Evolutionary conservation across 345 rosid genomes (phyloP), one percentile per base, ranked within the genome.

Genomic region (Acer saccharum): DNA sequence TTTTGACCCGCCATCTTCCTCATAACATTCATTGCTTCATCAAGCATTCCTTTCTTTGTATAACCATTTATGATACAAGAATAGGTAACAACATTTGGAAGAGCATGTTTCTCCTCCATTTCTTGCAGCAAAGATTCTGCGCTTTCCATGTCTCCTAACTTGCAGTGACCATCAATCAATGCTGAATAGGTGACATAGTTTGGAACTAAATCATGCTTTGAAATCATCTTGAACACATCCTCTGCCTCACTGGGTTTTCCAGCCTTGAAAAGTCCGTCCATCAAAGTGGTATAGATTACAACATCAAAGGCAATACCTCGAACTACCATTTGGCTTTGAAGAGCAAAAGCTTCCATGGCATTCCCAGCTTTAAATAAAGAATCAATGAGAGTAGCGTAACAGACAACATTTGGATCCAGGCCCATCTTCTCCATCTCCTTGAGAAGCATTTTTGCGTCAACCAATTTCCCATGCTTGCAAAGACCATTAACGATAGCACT

Each of bases 231-330:
- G 77, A 88, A 92, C 73, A 85, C 85, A 72, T 81, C 77, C 84
- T 86, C 87, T 20, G 93, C 99, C 76, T 93, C 97, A 20, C 61
- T 54, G 58, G 77, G 69, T 77, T 81, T 88, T 32, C 94, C 92
- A 65, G 89, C 75, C 89, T 93, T 93, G 79, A 89, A 93, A 76
- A 92, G 88, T 44, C 98, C 93, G 82, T 92, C 92, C 78, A 95
- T 83, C 85, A 95, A 74, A 76, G 86, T 78, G 50, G 98, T 93
- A 87, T 87, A 93, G 71, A 89, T 80, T 82, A 90, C 89, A 81
- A 92, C 83, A 85, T 95, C 94, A 79, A 95, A 87, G 69, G 90
- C 52, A 73, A 90, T 81, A 46, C 98, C 98, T 35, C 89, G 91
- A 77, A 88, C 90, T 62, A 92, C 79, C 93, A 93, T 92, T 83